phyloP scores from a whole-genome alignment of 495 filamentous ascomycete species.

The Aspergillus coremiiformis region DNA sequence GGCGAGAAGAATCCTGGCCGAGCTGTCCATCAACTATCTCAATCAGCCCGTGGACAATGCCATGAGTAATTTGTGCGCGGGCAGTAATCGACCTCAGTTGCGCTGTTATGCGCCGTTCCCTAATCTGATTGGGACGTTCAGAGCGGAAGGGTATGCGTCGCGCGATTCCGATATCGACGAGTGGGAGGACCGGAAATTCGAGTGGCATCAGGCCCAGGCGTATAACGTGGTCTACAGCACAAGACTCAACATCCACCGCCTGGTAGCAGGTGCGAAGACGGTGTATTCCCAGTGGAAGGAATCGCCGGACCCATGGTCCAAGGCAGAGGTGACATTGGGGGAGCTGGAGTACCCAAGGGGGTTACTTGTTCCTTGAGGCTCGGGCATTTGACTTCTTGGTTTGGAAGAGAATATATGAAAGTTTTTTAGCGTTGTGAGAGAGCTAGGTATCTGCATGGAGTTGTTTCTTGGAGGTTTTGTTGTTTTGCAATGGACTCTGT shows the following conservation, averaged over 20 bases:
- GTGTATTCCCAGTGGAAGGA: slow-evolving; percentile 21
- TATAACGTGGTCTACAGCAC: slow-evolving; percentile 26
- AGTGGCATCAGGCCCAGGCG: slow-evolving; percentile 15
- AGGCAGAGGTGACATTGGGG: slow-evolving; percentile 11
- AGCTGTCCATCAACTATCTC: slow-evolving; percentile 22
- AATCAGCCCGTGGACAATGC: slow-evolving; percentile 21
- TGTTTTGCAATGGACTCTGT: background rate
- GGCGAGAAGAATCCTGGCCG: slow-evolving; percentile 44
- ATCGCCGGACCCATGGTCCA: slow-evolving; percentile 17
- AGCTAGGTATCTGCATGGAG: no score
- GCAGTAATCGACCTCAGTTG: slow-evolving; percentile 13
- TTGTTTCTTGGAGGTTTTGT: no score
- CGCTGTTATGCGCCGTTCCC: slow-evolving; percentile 26
- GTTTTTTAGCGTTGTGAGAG: background rate
- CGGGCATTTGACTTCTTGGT: background rate
- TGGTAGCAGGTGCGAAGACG: slow-evolving; percentile 18
- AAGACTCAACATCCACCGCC: slow-evolving; percentile 20
- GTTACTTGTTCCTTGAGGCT: slow-evolving; percentile 12
- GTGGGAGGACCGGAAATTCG: background rate
- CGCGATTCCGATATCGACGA: slow-evolving; percentile 23
- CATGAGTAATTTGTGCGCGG: slow-evolving; percentile 23
- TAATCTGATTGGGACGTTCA: slow-evolving; percentile 22
- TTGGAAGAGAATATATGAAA: background rate
- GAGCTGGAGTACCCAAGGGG: slow-evolving; percentile 22
- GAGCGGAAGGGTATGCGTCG: slow-evolving; percentile 12